Conservation (phyloP, 495 filamentous ascomycete species). For the Annulohypoxylon stygium region DNA sequence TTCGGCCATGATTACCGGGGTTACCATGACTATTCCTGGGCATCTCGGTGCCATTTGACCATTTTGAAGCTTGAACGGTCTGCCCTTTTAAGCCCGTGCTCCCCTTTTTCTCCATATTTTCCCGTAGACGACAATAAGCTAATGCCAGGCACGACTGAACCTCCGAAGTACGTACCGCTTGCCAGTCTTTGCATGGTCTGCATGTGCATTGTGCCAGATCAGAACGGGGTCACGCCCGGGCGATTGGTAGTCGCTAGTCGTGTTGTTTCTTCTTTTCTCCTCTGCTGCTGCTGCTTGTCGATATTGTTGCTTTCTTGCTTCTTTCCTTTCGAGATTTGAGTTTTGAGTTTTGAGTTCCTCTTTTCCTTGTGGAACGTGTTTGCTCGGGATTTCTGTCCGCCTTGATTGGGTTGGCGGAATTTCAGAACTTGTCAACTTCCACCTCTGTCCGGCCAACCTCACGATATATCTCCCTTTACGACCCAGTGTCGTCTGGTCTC, state of each 20-base stretch:
- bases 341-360: conserved; percentile 9
- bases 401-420: conserved; percentile 30
- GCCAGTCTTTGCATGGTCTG: not conserved
- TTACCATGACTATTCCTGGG: conserved; percentile 36
- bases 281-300: not conserved
- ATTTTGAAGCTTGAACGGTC: conserved; percentile 27
- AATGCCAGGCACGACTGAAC: conserved; percentile 45
- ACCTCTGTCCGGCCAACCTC: conserved; percentile 28
- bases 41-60: conserved; percentile 15
- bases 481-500: conserved; percentile 44
- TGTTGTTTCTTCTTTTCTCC: conserved; percentile 24
- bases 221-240: conserved; percentile 21
- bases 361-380: conserved; percentile 24
- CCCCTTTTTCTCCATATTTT: conserved; percentile 43
- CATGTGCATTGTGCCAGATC: conserved; percentile 5
- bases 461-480: conserved; percentile 41
- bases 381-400: conserved; percentile 27
- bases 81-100: conserved; percentile 17
- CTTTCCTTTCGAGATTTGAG: conserved; percentile 19
- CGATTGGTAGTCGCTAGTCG: conserved; percentile 19
- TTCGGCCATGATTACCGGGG: conserved; percentile 32
- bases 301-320: conserved; percentile 8
- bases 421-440: conserved; percentile 26
- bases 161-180: conserved; percentile 16
- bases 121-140: conserved; percentile 40